Base-by-base conservation (phyloP, 305 asterid genomes). In the Fraxinus velutina region DNA sequence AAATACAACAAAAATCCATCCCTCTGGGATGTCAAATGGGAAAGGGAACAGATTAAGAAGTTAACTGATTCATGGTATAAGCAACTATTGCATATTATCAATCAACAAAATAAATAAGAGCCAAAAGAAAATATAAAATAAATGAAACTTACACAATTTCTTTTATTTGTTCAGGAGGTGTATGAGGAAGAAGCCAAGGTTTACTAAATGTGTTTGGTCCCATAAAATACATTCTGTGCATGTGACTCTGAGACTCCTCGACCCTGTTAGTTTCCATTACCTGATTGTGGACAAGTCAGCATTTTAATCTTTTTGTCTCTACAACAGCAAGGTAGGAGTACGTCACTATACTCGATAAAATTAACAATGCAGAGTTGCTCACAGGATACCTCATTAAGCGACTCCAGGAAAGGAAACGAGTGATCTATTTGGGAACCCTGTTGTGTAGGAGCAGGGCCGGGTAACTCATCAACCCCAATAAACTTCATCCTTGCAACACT, bases 401-500 rank as follows among this genome's bases (percentile, higher is more conserved):
- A 96, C 87, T 96, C 98, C 86, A 96, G 88, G 90, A 96, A 96
- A 72, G 99, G 99, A 83, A 94, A 93, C 47, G 99, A 96, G 87
- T 94, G 97, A 86, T 94, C 99, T 37, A 94, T 93, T 83, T 93
- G 98, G 68, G 99, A 96, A 78, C 98, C 97, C 75, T 89, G 96
- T 27, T 90, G 97, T 44, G 99, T 92, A 77, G 98, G 98, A 79
- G 93, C 97, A 81, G 98, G 95, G 22, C 98, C 98, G 6, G 97
- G 93, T 81, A 88, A 84, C 83, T 93, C 98, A 37, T 96, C 99
- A 72, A 90, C 98, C 78, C 98, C 97, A 71, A 96, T 91, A 87
- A 91, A 94, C 88, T 96, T 94, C 98, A 94, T 90, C 39, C 99
- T 90, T 47, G 99, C 99, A 81, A 96, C 99, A 87, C 99, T 96